phyloP scores from a whole-genome alignment of 495 filamentous ascomycete genomes.

The Astrocystis sublimbata region DNA sequence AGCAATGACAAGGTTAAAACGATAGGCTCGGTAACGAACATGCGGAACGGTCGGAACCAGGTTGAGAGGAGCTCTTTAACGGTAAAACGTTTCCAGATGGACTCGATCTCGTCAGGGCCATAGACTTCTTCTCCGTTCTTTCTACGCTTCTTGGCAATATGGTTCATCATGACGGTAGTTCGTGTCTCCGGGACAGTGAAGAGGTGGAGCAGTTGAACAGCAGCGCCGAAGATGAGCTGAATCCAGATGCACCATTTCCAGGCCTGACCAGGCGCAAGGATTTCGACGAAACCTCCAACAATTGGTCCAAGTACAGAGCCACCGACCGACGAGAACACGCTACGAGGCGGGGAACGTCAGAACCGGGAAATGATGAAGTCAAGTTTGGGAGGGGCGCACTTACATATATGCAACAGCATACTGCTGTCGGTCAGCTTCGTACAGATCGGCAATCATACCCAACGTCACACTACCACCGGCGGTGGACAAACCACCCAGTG shows the following conservation, averaged over 20 bases:
- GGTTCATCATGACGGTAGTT: constrained; percentile 65
- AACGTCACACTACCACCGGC: constrained; percentile 80
- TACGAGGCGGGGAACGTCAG: constrained; percentile 20
- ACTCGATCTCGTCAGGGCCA: constrained; percentile 62
- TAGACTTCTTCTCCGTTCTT: constrained; percentile 56
- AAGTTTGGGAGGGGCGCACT: constrained; percentile 4
- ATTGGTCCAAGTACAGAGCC: constrained; percentile 78
- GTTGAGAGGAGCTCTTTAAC: constrained; percentile 58
- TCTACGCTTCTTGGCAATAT: constrained; percentile 65
- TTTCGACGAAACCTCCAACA: constrained; percentile 75
- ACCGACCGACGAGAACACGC: constrained; percentile 75
- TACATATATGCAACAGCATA: constrained; percentile 66
- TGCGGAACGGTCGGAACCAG: constrained; percentile 74
- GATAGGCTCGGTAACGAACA: constrained; percentile 78
- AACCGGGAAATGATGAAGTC: background rate
- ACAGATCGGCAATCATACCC: constrained; percentile 82
- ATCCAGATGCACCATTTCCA: constrained; percentile 85
- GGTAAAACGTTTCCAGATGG: constrained; percentile 54
- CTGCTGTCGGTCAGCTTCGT: constrained; percentile 70
- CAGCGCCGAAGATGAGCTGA: constrained; percentile 72
- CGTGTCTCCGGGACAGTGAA: constrained; percentile 71
- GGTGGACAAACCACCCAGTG: constrained; percentile 69
- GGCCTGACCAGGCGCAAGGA: constrained; percentile 37
- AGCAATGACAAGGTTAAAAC: constrained; percentile 72
- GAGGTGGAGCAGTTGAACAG: constrained; percentile 67